Evolutionary conservation across 1,284 basidiomycete species (phyloP), one percentile per base, ranked within the genome.

Genomic region (Pisolithus thermaeus): DNA sequence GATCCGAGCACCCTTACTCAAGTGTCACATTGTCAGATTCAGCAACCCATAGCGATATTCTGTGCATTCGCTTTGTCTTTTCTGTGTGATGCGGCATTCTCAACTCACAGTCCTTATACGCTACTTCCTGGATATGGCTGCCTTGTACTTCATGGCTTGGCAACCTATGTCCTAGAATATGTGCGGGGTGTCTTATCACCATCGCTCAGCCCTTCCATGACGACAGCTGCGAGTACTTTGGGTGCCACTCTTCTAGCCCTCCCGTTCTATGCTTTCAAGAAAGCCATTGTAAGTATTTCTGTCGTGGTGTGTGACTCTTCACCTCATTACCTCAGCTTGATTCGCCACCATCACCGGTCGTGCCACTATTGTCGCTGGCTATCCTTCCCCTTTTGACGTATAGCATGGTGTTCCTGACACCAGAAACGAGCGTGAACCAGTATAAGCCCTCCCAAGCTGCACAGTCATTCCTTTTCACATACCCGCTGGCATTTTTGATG

Each of bases 51-150:
- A 11, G 63, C 75, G n/a, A 66, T 83, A 32, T 58, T 64, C 1
- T 55, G 67, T 16, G 76, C 81, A 7, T 64, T 83, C 37, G 7
- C 66, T 1, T 57, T 83, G 27, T 78, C 78, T 20, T 65, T 84
- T 50, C 59, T 77, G 14, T 77, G 77, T 20, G 85, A 87, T 61
- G 70, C 77, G n/a, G 63, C 67, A 3, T 71, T 82, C 54, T 77
- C 76, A 7, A 64, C 73, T 3, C 63, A 66, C 16, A 73, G 71
- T 45, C 62, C 81, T 40, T 72, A 70, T 61, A 67, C 68, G 30
- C 70, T 73, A 41, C 50, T 81, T 27, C 83, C 82, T 6, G 84
- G 81, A 16, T 87, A 90, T 66, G 76, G 74, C 5, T 86, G 84
- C 3, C 62, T 90, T 5, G 51, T 76, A 8, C 56, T 84, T 3